A percentile compares a stretch with the other conserved stretches of the same genome.
phyloP scores from a whole-genome alignment of 2,329 filamentous ascomycete genomes.

The Calycina herbarum region DNA sequence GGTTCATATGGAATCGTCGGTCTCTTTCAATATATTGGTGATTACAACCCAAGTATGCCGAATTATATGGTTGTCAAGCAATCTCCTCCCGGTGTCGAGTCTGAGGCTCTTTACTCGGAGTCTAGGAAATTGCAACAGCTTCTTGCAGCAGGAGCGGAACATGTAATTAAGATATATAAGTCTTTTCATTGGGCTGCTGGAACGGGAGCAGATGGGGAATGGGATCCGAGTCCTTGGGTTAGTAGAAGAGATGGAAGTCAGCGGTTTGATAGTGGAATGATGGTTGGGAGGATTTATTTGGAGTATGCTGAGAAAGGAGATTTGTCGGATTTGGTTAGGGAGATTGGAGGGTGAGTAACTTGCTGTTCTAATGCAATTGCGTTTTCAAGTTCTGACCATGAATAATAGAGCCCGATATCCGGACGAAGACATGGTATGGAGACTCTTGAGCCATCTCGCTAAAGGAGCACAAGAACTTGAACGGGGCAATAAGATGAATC shows the following conservation, averaged over 20 bases:
- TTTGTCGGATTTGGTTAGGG: neutral
- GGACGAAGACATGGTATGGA: neutral
- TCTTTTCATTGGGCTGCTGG: neutral
- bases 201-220: neutral
- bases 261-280: neutral
- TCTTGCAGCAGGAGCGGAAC: neutral
- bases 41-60: neutral
- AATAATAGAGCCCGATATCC: neutral
- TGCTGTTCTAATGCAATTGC: too few species aligned
- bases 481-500: neutral
- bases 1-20: neutral
- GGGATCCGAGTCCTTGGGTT: neutral
- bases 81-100: neutral
- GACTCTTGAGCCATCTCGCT: neutral
- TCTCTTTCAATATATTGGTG: neutral
- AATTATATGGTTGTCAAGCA: neutral
- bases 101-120: neutral
- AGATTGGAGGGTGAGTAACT: neutral
- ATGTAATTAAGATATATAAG: neutral
- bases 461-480: neutral
- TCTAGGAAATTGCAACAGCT: neutral
- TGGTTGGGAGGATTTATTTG: neutral
- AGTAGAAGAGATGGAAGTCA: neutral
- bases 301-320: neutral
- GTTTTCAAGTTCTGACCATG: neutral